Evolutionary conservation across 805 yeast genomes (phyloP).

Genomic region (Metschnikowia vanudenii): DNA sequence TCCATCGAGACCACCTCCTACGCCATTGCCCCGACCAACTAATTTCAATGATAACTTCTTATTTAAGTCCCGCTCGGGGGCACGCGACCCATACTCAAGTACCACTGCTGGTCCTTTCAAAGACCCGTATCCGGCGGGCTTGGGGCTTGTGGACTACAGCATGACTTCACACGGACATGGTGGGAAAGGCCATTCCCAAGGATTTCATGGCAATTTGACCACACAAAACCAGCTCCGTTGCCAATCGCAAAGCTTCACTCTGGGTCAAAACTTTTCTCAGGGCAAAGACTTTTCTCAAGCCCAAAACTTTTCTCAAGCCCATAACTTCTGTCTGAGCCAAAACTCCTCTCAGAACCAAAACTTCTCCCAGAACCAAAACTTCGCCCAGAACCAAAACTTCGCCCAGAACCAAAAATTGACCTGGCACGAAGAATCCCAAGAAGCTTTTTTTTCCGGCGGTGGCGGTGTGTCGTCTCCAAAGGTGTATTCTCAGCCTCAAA

Average conservation of each 20-base stretch:
- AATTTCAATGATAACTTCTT: neutral
- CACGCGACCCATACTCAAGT: no score
- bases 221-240: neutral
- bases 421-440: neutral
- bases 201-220: neutral
- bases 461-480: neutral
- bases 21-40: slow-evolving; percentile 6
- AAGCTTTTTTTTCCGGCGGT: no score
- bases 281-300: no score
- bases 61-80: no score
- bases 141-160: slow-evolving; percentile 1
- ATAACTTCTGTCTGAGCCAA: no score
- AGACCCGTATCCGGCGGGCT: slow-evolving; percentile 5
- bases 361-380: no score
- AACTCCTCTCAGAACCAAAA: no score
- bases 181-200: neutral
- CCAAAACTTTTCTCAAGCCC: no score
- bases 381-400: no score
- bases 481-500: slow-evolving; percentile 1
- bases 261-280: no score
- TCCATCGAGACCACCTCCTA: slow-evolving; percentile 7
- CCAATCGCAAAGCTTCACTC: no score
- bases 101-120: neutral
- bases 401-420: neutral
- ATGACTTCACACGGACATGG: neutral